Conservation (phyloP, 2,329 filamentous ascomycete genomes). For the Conoideocrella luteorostrata region DNA sequence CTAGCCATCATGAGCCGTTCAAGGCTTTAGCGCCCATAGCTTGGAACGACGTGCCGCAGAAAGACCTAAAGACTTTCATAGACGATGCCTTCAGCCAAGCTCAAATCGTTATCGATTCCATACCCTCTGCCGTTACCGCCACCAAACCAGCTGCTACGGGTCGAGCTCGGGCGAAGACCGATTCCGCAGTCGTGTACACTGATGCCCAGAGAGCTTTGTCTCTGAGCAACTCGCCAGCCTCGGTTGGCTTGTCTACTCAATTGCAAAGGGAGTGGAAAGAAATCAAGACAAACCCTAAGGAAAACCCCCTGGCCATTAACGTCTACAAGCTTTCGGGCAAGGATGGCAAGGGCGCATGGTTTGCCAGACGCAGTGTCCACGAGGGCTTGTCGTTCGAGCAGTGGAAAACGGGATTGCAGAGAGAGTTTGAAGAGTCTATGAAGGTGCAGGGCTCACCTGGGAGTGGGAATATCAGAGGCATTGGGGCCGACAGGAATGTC, state of each 20-base stretch:
- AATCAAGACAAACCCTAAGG: constrained; percentile 61
- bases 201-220: constrained; percentile 44
- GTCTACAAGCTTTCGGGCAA: constrained; percentile 75
- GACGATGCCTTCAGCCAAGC: constrained; percentile 57
- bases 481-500: constrained; percentile 71
- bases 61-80: constrained; percentile 48
- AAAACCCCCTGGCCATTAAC: constrained; percentile 69
- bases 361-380: constrained; percentile 77
- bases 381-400: constrained; percentile 68
- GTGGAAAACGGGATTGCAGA: constrained; percentile 70
- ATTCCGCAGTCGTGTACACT: constrained; percentile 44
- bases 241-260: constrained; percentile 31
- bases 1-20: constrained; percentile 52
- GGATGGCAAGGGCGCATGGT: constrained; percentile 85
- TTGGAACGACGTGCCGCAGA: constrained; percentile 40
- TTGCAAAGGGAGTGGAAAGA: constrained; percentile 87
- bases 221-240: constrained; percentile 31
- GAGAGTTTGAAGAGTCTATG: constrained; percentile 75
- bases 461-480: constrained; percentile 71
- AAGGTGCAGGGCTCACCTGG: constrained; percentile 64
- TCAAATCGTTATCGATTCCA: constrained; percentile 68
- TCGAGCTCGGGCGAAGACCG: constrained; percentile 49
- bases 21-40: constrained; percentile 48
- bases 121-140: constrained; percentile 46
- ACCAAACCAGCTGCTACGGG: constrained; percentile 31